Conservation (phyloP, 768 basidiomycete genomes). For the Exsudoporus frostii region DNA sequence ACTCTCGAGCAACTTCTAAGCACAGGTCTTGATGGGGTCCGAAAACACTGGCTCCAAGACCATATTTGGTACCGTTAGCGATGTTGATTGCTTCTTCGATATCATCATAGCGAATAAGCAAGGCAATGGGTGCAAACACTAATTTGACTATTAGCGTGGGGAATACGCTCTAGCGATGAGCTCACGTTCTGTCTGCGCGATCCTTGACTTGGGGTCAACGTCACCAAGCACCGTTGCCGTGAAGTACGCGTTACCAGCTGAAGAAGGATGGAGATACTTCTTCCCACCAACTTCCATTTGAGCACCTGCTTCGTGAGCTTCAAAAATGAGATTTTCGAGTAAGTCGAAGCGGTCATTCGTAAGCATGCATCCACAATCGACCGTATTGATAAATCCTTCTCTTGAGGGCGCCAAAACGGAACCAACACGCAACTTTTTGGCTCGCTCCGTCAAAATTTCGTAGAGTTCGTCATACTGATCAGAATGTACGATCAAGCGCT, state of each 20-base stretch:
- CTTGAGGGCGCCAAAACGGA: conserved; percentile 65
- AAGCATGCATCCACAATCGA: conserved; percentile 91
- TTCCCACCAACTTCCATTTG: conserved; percentile 61
- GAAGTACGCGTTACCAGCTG: conserved; percentile 79
- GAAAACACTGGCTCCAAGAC: conserved; percentile 92
- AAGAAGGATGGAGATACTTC: conserved; percentile 60
- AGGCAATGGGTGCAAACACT: conserved; percentile 94
- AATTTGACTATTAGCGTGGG: conserved; percentile 10
- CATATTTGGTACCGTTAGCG: conserved; percentile 85
- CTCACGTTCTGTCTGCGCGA: conserved; percentile 77
- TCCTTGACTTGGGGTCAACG: conserved; percentile 64
- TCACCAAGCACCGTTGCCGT: conserved; percentile 82
- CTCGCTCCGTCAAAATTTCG: conserved; percentile 59
- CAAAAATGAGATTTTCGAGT: conserved; percentile 64
- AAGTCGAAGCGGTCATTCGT: conserved; percentile 64
- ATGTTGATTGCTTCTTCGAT: conserved; percentile 84
- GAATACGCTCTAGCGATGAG: neutral
- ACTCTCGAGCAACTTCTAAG: conserved; percentile 69
- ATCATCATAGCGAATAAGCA: conserved; percentile 80
- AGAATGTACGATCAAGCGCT: conserved; percentile 83
- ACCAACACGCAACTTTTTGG: conserved; percentile 69
- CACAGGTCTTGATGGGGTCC: conserved; percentile 81
- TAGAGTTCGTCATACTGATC: conserved; percentile 76
- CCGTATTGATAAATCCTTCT: conserved; percentile 66
- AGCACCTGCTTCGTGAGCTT: conserved; percentile 70